These are phyloP conservation scores for Panus rudis DNA, from an alignment of 768 basidiomycete genomes.

Conservation along the genomic window DNA sequence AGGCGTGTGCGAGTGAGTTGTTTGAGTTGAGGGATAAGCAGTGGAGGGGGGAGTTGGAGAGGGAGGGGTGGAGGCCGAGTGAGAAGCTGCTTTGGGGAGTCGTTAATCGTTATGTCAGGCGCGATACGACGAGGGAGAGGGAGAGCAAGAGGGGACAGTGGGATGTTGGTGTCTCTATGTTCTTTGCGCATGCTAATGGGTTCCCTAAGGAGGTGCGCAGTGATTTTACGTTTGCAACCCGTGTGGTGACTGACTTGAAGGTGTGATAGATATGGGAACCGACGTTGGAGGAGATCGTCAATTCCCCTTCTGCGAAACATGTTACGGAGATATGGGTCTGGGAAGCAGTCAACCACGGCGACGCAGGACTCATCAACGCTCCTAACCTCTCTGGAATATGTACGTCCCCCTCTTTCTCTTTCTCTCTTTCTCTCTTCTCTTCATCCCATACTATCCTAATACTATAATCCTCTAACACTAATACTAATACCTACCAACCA, in stretches of 20 bases:
- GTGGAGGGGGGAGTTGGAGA: conserved; percentile 16
- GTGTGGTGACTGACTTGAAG: background rate
- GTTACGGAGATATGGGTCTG: conserved; percentile 76
- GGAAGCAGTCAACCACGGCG: conserved; percentile 83
- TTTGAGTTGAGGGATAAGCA: conserved; percentile 26
- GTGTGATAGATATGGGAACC: conserved; percentile 71
- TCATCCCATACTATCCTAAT: too few relatives aligned
- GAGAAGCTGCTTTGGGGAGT: conserved; percentile 55
- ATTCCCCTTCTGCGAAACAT: conserved; percentile 25
- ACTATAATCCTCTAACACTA: background rate
- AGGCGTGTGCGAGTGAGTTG: conserved; percentile 22
- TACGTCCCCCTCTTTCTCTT: conserved; percentile 25
- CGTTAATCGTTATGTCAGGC: conserved; percentile 62
- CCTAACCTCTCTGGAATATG: conserved; percentile 50
- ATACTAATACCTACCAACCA: background rate
- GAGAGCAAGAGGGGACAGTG: conserved; percentile 19
- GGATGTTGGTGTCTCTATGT: conserved; percentile 49
- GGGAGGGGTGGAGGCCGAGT: conserved; percentile 17
- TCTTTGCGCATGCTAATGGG: conserved; percentile 82
- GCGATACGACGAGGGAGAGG: too few relatives aligned
- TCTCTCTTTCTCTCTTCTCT: background rate
- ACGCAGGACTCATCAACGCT: conserved; percentile 68
- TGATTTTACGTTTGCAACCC: background rate
- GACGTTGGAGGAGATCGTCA: conserved; percentile 45
- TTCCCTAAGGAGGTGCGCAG: conserved; percentile 73